These are phyloP conservation scores for Fusarium sp. DNA, from an alignment of 2,329 filamentous ascomycete species.

Conservation along the genomic window DNA sequence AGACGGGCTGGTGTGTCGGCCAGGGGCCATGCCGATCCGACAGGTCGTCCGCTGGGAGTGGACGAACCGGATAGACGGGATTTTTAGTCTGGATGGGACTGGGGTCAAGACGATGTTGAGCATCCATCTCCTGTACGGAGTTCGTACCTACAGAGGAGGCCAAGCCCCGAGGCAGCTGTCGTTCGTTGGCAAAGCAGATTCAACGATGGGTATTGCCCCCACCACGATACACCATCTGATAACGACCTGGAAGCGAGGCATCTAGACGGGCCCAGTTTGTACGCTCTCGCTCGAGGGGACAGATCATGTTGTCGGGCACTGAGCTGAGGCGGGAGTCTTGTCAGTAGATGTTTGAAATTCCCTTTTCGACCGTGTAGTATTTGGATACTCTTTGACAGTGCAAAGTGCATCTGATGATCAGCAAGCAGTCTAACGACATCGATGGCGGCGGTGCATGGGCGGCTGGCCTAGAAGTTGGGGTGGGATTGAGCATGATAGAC, in stretches of 20 bases:
- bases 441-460: neutral
- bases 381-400: neutral
- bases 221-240: neutral
- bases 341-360: conserved; percentile 1
- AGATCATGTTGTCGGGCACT: neutral
- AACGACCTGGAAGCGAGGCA: neutral
- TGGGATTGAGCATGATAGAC: neutral
- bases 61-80: neutral
- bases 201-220: neutral
- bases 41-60: neutral
- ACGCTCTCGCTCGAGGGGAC: neutral
- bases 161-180: neutral
- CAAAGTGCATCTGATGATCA: neutral
- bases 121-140: neutral
- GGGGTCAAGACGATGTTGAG: neutral
- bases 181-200: neutral
- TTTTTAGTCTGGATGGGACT: neutral
- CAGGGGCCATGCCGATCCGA: neutral
- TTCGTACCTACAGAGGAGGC: neutral
- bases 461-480: neutral
- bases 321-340: neutral
- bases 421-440: neutral
- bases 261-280: neutral
- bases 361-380: neutral
- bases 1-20: neutral